Evolutionary conservation across 306 rosid genomes (phyloP).

Genomic region (Spatholobus suberectus): DNA sequence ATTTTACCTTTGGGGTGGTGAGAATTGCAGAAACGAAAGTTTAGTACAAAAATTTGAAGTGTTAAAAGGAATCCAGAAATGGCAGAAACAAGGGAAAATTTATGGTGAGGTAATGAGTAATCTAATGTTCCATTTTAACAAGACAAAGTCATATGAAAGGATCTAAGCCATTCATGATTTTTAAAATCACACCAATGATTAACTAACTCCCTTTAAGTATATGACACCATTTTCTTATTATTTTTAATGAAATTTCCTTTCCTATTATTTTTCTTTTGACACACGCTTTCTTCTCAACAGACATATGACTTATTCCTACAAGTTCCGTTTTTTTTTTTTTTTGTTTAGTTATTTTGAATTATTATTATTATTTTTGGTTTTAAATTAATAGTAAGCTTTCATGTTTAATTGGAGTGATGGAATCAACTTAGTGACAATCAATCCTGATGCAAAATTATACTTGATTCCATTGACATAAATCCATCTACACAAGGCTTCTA

Average conservation of each 20-base stretch:
- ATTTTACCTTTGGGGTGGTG: conserved; percentile 22
- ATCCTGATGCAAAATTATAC: background rate
- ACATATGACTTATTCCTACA: background rate
- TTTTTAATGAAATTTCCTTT: background rate
- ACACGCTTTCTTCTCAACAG: background rate
- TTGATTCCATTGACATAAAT: too few relatives aligned
- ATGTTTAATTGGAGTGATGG: background rate
- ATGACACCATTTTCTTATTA: background rate
- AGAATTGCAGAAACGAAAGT: conserved; percentile 3
- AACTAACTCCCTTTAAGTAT: background rate
- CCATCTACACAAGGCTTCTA: too few relatives aligned
- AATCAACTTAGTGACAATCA: too few relatives aligned
- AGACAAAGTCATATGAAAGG: conserved; percentile 9
- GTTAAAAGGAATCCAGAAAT: background rate
- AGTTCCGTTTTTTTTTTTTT: background rate
- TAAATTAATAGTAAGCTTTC: too few relatives aligned
- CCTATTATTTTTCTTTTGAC: background rate
- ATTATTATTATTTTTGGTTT: background rate
- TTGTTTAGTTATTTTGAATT: background rate
- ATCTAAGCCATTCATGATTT: background rate
- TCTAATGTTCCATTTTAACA: background rate
- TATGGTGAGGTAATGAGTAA: background rate
- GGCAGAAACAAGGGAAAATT: conserved; percentile 2
- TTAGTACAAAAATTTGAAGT: background rate
- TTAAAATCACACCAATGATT: background rate